Percentiles rank a stretch among this genome's conserved stretches.
phyloP scores from a whole-genome alignment of 805 yeast genomes.

The Metschnikowia reukaufii region DNA sequence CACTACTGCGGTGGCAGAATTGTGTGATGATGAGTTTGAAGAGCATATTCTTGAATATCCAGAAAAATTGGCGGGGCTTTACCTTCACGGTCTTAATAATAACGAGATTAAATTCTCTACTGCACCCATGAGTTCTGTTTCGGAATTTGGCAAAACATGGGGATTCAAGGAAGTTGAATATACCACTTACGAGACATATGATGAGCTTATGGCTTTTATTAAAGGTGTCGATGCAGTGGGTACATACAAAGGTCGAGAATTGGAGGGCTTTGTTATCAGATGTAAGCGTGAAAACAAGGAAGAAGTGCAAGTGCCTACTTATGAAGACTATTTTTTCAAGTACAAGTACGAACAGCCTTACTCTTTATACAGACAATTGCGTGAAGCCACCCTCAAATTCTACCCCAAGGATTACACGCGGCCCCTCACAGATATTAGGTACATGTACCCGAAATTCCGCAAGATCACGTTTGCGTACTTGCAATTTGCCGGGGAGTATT shows the following conservation, averaged over 20 bases:
- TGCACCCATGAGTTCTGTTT: slow-evolving; percentile 58
- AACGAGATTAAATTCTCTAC: slow-evolving; percentile 68
- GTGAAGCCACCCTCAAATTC: slow-evolving; percentile 76
- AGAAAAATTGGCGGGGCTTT: slow-evolving; percentile 70
- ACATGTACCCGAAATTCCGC: slow-evolving; percentile 44
- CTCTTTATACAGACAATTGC: slow-evolving; percentile 81
- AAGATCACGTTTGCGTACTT: slow-evolving; percentile 66
- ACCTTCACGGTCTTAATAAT: slow-evolving; percentile 82
- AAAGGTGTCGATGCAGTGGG: slow-evolving; percentile 65
- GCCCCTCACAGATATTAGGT: slow-evolving; percentile 31
- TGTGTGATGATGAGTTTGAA: slow-evolving; percentile 89
- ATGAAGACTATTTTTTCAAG: slow-evolving; percentile 73
- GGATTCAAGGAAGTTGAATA: slow-evolving; percentile 68
- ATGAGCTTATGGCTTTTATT: slow-evolving; percentile 50
- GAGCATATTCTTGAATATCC: slow-evolving; percentile 85
- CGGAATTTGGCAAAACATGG: slow-evolving; percentile 58
- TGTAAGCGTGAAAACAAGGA: slow-evolving; percentile 37
- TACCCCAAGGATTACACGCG: slow-evolving; percentile 34
- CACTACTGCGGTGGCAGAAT: slow-evolving; percentile 86
- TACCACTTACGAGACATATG: slow-evolving; percentile 38
- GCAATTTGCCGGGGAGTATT: slow-evolving; percentile 58
- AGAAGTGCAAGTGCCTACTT: neutral
- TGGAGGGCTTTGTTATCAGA: slow-evolving; percentile 93
- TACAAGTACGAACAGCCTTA: slow-evolving; percentile 96
- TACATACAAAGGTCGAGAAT: slow-evolving; percentile 63